Percentiles rank a stretch among this genome's conserved stretches.
These are phyloP conservation scores for Clausena lansium DNA, from an alignment of 345 rosid species.

Conservation along the genomic window DNA sequence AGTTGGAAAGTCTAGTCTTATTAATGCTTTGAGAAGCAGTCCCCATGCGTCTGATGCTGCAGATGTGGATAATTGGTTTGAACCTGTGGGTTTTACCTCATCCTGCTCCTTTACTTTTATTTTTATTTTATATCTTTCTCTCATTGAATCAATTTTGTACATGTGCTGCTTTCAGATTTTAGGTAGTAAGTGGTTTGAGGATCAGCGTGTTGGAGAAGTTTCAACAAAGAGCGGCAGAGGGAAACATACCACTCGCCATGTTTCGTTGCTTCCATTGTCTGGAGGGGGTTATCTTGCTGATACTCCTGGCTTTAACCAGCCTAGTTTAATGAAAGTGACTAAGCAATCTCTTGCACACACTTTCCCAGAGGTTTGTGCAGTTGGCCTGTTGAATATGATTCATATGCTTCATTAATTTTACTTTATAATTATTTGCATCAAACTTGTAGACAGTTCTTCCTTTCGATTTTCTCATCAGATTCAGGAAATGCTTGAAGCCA, in stretches of 20 bases:
- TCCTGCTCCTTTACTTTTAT: background rate
- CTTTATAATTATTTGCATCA: background rate
- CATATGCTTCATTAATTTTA: conserved; percentile 6
- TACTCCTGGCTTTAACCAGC: conserved; percentile 96
- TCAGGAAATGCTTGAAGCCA: conserved; percentile 36
- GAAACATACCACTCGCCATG: conserved; percentile 88
- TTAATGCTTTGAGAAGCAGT: conserved; percentile 67
- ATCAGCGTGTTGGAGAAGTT: conserved; percentile 84
- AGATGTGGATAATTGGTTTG: conserved; percentile 62
- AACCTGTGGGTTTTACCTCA: conserved; percentile 52
- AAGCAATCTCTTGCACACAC: conserved; percentile 77
- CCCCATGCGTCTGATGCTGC: conserved; percentile 27
- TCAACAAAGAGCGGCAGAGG: conserved; percentile 83
- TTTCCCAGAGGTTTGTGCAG: conserved; percentile 78
- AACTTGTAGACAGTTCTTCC: background rate
- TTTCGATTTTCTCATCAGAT: conserved; percentile 38
- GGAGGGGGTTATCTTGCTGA: conserved; percentile 89
- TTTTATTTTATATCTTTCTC: background rate
- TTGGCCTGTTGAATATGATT: conserved; percentile 1
- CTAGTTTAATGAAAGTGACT: conserved; percentile 86
- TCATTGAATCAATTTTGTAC: background rate
- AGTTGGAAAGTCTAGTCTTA: conserved; percentile 93
- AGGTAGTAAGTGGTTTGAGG: conserved; percentile 76
- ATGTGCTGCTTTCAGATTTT: conserved; percentile 39
- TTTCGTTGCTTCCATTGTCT: conserved; percentile 70